Conservation (phyloP, 75 land plant species). For the Picea sitchensis region DNA sequence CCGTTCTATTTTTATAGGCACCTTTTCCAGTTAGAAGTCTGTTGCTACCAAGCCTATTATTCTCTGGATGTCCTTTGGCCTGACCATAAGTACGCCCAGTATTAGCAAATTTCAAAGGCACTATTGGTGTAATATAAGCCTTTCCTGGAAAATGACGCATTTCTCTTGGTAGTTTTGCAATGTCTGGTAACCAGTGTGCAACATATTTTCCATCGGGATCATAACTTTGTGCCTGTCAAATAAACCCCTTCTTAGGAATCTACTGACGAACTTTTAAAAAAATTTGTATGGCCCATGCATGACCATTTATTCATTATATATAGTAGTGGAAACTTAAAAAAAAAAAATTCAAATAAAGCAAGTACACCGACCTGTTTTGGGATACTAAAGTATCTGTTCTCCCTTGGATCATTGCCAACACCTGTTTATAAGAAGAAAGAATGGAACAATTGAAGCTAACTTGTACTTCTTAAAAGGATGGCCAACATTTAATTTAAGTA, state of each 20-base stretch:
- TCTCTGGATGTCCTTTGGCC: slow-evolving; percentile 1
- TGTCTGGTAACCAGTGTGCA: slow-evolving; percentile 80
- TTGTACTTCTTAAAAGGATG: no score
- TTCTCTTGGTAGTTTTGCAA: slow-evolving; percentile 55
- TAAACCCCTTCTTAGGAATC: not conserved
- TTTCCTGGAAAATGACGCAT: slow-evolving; percentile 74
- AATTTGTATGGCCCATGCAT: not conserved
- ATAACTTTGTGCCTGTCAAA: slow-evolving; percentile 72
- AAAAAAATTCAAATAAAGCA: not conserved
- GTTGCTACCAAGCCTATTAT: not conserved
- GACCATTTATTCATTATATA: no score
- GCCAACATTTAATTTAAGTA: no score
- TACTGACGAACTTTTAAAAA: not conserved
- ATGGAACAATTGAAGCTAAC: no score
- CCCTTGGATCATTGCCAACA: slow-evolving; percentile 99
- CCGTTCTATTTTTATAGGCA: not conserved
- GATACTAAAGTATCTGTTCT: slow-evolving; percentile 98
- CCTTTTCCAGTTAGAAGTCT: not conserved
- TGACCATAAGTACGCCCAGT: not conserved
- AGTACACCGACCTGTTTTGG: slow-evolving; percentile 79
- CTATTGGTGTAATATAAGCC: slow-evolving; percentile 69
- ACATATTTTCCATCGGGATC: slow-evolving; percentile 97
- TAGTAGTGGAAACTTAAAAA: no score
- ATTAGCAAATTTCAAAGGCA: slow-evolving; percentile 64
- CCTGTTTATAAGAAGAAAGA: slow-evolving; percentile 33